Base-by-base conservation (phyloP, 176 grass and related monocot species). In the Hordeum marinum region DNA sequence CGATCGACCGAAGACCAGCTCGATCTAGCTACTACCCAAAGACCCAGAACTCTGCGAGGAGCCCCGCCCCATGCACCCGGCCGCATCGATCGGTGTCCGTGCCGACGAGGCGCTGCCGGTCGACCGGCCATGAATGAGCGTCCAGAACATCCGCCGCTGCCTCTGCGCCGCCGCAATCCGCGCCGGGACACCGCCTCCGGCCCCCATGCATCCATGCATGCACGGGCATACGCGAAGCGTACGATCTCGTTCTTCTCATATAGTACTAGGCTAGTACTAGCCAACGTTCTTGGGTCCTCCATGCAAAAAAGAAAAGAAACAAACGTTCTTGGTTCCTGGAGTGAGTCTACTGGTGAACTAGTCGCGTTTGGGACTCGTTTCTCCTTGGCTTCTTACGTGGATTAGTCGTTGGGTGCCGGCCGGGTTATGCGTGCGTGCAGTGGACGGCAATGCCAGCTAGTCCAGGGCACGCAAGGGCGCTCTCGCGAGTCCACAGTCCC, bases 101-200 rank as follows among this genome's bases (percentile, higher is more conserved):
- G 80, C 74, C 50, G 74, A 67, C 54, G 68, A 41, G 78, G 72
- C 27, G 42, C 31, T 64, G 88, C 84, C 64, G 79, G 41, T 46
- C 55, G 80, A 36, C 77, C 69, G 70, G 32, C 82, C 83, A 74
- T 89, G 20, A 82, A 79, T 34, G 82, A 83, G 83, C 63, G 42
- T 31, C 86, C 84, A 46, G 63, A 57, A 67, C 84, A 85, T 83
- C 79, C 50, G 67, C 74, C 80, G 46, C 21, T 50, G 58, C 72
- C 67, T 84, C 80, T 46, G 76, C 57, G 29, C 40, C 78, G 72
- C 29, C 82, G 23, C 65, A 72, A 78, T 91, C 82, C 8, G 55
- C 90, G 82, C 79, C 77, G 80, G 60, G 36, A 60, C 81, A 66
- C 76, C 63, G 57, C 48, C 63, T 15, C 37, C 11, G 20, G 10